Evolutionary conservation across 441 rosid genomes (phyloP), one percentile per base, ranked within the genome.

Genomic region (Mallotus repandus): DNA sequence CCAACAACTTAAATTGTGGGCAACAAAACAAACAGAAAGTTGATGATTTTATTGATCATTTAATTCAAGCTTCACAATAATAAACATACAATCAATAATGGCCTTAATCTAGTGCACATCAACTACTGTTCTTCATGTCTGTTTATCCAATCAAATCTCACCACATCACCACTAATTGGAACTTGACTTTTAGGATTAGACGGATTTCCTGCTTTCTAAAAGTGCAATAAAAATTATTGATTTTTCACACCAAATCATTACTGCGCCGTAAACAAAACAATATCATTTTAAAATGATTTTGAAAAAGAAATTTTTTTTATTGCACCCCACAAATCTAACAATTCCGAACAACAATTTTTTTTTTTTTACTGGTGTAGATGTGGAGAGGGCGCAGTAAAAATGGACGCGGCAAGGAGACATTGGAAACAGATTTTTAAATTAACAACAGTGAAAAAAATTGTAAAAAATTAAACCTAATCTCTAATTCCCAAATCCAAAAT

Each of bases 201-300:
- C 1, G 1, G 32, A 29, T 29, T 12, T 53, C 2, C 6, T 15
- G 3, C 12, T 13, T 15, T 19, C 52, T 13, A 12, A 66, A 32
- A 16, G 16, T 16, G 46, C 46, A 43, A 43, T 6, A 43, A 9
- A 16, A 67, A 68, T 35, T 19, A 32, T 53, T n/a, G 65, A 21
- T 1, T 2, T 6, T 57, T 2, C 49, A 11, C 58, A 19, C 66
- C 29, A 58, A 14, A 71, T 61, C 55, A 29, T 35, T 25, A 7
- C 66, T 4, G 3, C 7, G 10, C 6, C 45, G 11, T 11, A 25
- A 29, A 29, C 32, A 29, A 29, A 29, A 29, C 2, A 29, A 71
- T 60, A 71, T 71, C 67, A 49, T 71, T 14, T 6, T 29, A 7
- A 18, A 18, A 59, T 70, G 74, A 59, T 45, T 21, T 29, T 29